phyloP scores from a whole-genome alignment of 345 rosid species.

The Camelina hispida region DNA sequence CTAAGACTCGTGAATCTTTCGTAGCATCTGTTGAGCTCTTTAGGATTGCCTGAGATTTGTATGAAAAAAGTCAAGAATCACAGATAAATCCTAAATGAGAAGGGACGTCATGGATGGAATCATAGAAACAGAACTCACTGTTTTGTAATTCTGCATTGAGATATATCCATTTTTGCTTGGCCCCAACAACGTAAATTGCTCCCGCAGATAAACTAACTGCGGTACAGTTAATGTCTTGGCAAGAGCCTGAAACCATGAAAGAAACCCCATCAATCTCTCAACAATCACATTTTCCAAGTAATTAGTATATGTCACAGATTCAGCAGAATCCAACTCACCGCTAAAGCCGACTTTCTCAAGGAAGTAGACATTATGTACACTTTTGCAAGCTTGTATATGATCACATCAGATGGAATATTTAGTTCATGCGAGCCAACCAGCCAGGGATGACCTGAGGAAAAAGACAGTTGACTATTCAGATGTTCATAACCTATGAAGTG shows the following conservation, averaged over 20 bases:
- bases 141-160: constrained; percentile 81
- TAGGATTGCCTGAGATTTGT: constrained; percentile 56
- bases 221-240: constrained; percentile 75
- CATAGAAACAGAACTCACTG: constrained; percentile 52
- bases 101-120: constrained; percentile 1
- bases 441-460: constrained; percentile 91
- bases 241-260: constrained; percentile 65
- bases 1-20: constrained; percentile 82
- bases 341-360: constrained; percentile 73
- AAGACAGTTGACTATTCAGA: constrained; percentile 23
- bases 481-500: neutral
- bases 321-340: constrained; percentile 52
- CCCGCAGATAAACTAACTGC: constrained; percentile 84
- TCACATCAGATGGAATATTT: constrained; percentile 84
- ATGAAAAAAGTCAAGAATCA: constrained; percentile 32
- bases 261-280: neutral
- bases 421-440: constrained; percentile 68
- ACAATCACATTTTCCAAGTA: neutral
- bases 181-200: constrained; percentile 74
- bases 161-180: constrained; percentile 85
- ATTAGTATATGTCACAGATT: constrained; percentile 12
- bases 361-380: constrained; percentile 77
- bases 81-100: neutral
- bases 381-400: constrained; percentile 74
- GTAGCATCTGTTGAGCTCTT: constrained; percentile 77